phyloP scores from a whole-genome alignment of 257 asterid genomes.

The Misopates orontium region DNA sequence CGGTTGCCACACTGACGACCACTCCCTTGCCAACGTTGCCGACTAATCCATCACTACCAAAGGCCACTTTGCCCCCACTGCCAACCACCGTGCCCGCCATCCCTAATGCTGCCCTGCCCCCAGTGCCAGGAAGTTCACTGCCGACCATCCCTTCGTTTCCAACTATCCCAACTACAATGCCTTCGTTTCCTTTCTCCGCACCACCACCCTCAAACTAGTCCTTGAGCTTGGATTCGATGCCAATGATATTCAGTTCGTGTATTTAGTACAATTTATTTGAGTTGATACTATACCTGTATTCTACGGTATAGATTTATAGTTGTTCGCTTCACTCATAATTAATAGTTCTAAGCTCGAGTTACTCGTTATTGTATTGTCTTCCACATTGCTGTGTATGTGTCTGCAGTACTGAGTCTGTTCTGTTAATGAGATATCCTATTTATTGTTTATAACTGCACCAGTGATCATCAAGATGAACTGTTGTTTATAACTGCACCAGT shows the following conservation, averaged over 20 bases:
- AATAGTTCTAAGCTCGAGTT: slow-evolving; percentile 1
- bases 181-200: slow-evolving; percentile 31
- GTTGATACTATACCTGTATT: not conserved
- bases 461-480: not conserved
- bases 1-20: slow-evolving; percentile 22
- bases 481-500: not conserved
- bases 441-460: not conserved
- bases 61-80: slow-evolving; percentile 22
- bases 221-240: not conserved
- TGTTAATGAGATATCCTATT: slow-evolving; percentile 19
- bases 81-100: slow-evolving; percentile 29
- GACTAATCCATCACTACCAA: slow-evolving; percentile 20
- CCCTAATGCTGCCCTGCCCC: slow-evolving; percentile 31
- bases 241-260: not conserved
- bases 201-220: slow-evolving; percentile 34
- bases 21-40: slow-evolving; percentile 23
- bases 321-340: not conserved
- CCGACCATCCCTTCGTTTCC: no score
- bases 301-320: not conserved
- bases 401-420: not conserved
- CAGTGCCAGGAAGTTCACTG: slow-evolving; percentile 18
- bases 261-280: not conserved
- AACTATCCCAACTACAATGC: slow-evolving; percentile 13
- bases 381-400: not conserved
- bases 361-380: not conserved